Evolutionary conservation across 2,329 filamentous ascomycete genomes (phyloP), one percentile per base, ranked within the genome.

Genomic region (Diaporthe velutina): DNA sequence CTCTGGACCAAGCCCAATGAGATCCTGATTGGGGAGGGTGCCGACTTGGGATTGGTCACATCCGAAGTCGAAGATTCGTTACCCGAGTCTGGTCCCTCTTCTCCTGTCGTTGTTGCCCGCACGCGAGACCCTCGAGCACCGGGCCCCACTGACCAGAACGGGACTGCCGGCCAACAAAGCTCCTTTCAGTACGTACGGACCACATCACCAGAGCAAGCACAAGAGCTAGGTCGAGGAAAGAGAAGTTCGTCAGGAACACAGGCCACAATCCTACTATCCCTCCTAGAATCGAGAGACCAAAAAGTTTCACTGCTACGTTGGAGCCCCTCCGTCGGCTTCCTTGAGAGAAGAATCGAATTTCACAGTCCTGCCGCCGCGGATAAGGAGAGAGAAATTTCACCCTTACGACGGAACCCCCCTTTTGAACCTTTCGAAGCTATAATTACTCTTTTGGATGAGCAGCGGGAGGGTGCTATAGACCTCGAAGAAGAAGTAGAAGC

Each of bases 401-500:
- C 60, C 4, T 22, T 66, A n/a, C 60, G 60, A 50, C 25, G 60
- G 4, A 66, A 66, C 19, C 60, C 60, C n/a, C 60, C 60, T 33
- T 66, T 66, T 35, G 28, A 66, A 50, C 60, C 60, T n/a, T 66
- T 66, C 19, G 28, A 48, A 50, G 60, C 28, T n/a, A 30, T 66
- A 8, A 48, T 8, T n/a, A n/a, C 28, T 22, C 19, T 66, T 5
- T 35, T 66, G 15, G 19, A 48, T 4, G 58, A 45, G 38, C n/a
- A 42, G 3, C n/a, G 38, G n/a, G n/a, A 13, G 28, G 35, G 38
- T 15, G 12, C n/a, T 25, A 19, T 15, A 12, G 19, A 42, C n/a
- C 38, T 28, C 22, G 22, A 38, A 30, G 58, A 61, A 61, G 35
- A 28, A 19, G 57, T 25, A 60, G n/a, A 15, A 19, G 13, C 9